Base-by-base conservation (phyloP, 2,329 filamentous ascomycete species). In the Zasmidium angulare region DNA sequence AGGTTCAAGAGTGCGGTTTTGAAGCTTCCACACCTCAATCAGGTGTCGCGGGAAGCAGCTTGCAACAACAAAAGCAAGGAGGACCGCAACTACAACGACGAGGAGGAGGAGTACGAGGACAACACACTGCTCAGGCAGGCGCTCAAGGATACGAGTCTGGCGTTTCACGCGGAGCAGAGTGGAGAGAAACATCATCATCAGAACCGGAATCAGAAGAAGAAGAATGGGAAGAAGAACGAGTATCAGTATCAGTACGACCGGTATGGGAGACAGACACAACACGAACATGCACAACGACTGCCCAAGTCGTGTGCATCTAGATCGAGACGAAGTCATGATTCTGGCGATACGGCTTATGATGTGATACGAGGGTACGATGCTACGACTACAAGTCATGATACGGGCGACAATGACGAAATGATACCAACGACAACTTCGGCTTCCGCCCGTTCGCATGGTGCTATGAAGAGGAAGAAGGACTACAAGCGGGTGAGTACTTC, bases 1-100 rank as follows among this genome's bases (percentile, higher is more conserved):
- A 75, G 65, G 72, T 74, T 70, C 72, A 77, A 75, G 74, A 78
- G 77, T 78, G 75, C 75, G 72, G 74, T 74, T 81, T 82, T 81
- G 79, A 79, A 82, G 55, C 70, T 64, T 59, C 61, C 76, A 58
- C 76, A 79, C 73, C 64, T 78, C 70, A 74, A 78, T 68, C 74
- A 74, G 57, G 62, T 68, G 55, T 51, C 47, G 47, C 49, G 50
- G 58, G 55, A 61, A 50, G 29, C 51, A 40, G 47, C 26, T 20
- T 43, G 21, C 53, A 52, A 61, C 50, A 50, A 59, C 64, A 68
- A 65, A 60, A 64, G 59, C 43, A 50, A 60, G 59, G 53, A 60
- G 56, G 53, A 63, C 54, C 26, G 64, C 46, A 53, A 59, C 62
- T 49, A 61, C 60, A 56, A 56, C 64, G 56, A 65, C 56, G 51